A percentile compares a stretch with the other conserved stretches of the same genome.
Evolutionary conservation across 83 land plant genomes (phyloP).

Genomic region (Picea abies): DNA sequence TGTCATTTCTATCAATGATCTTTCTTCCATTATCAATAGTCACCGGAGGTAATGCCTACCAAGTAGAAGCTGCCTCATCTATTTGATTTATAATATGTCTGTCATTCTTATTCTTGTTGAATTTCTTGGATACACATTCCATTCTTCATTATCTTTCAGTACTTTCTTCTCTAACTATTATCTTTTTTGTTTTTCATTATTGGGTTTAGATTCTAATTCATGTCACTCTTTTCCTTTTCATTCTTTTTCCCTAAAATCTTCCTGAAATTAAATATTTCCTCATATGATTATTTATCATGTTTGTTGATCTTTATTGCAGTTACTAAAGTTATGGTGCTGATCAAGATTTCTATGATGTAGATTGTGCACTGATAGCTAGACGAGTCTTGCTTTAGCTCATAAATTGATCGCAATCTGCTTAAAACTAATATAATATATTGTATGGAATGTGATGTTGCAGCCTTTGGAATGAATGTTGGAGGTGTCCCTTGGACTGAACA

Average conservation of each 20-base stretch:
- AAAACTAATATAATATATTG: not conserved
- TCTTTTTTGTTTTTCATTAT: not conserved
- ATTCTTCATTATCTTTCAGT: not conserved
- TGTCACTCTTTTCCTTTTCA: not conserved
- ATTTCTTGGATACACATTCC: not conserved
- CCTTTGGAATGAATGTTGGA: constrained; percentile 98
- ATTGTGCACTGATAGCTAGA: not conserved
- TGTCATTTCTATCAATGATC: constrained; percentile 85
- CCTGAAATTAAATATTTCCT: not conserved
- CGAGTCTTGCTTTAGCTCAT: not conserved
- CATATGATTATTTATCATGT: not conserved
- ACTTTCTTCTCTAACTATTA: constrained; percentile 1
- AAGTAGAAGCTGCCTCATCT: not conserved
- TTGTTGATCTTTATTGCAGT: not conserved
- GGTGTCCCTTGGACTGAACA: constrained; percentile 94
- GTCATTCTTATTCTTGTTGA: not conserved
- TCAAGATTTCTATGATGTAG: not conserved
- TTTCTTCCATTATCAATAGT: constrained; percentile 90
- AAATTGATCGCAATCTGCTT: not conserved
- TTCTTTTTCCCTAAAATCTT: not conserved
- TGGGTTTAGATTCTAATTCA: not conserved
- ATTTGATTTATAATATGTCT: not conserved
- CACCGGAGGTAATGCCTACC: constrained; percentile 69
- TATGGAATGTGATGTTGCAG: constrained; percentile 34
- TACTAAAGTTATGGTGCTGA: not conserved